Evolutionary conservation across 805 yeast species (phyloP), one percentile per base, ranked within the genome.

Genomic region (Candida stauntonica): DNA sequence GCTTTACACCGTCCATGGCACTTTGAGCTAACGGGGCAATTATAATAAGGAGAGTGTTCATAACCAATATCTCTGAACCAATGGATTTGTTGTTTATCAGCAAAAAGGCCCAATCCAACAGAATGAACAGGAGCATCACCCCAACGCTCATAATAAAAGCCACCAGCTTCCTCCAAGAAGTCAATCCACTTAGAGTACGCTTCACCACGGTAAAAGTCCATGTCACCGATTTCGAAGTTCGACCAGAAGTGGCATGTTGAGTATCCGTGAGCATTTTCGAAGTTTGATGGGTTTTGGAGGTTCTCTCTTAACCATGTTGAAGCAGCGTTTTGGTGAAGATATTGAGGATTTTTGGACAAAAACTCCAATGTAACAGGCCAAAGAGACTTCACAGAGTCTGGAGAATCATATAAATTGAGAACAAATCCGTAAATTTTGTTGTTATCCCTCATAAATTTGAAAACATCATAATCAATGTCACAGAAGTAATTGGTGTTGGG

Each of bases 71-170:
- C 94, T 55, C 86, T 72, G 57, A 88, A 88, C 93, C 95, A 87
- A 55, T 87, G 96, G 26, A 87, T 70, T 38, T 73, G 69, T 7
- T 66, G 58, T 49, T 75, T 80, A 50, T 82, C 87, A 7, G 81
- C 85, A 55, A 87, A 84, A 36, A 86, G 55, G 7, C 77, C 75
- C 26, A 86, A 60, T 0, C 91, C 95, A 31, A 87, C 53, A 3
- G 88, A 77, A 57, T 86, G 93, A 2, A 86, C 93, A 0, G 95
- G 95, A 0, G 95, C 95, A 64, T 86, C 96, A 3, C 95, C 95
- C 95, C 95, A 86, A 40, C 95, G 63, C 58, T 88, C 96, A 52
- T 87, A 87, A 58, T 85, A 87, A 53, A 86, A 86, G 4, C 91
- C 91, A 15, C 94, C 93, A 1, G 79, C 61, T 4, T 67, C 44